Evolutionary conservation across 192 early-diverging fungal genomes (phyloP).

Genomic region (Piromyces sp.): DNA sequence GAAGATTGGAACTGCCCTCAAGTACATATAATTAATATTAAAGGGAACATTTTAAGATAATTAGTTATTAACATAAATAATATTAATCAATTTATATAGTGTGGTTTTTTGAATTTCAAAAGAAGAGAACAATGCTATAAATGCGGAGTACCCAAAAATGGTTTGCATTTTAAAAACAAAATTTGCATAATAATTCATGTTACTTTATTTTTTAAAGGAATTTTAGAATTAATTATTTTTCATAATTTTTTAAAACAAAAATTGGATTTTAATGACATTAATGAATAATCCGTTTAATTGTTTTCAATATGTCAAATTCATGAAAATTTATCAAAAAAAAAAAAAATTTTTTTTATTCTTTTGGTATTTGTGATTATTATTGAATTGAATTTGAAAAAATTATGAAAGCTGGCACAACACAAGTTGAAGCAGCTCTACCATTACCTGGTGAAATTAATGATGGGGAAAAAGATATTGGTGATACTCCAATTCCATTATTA

Average conservation of each 20-base stretch:
- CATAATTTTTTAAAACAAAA: too few relatives aligned
- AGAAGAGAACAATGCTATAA: not conserved
- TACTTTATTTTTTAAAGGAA: not conserved
- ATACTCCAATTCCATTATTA: constrained; percentile 27
- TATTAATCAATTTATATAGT: not conserved
- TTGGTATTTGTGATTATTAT: too few relatives aligned
- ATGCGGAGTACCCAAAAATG: not conserved
- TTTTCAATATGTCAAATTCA: too few relatives aligned
- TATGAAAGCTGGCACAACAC: not conserved
- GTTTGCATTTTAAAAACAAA: not conserved
- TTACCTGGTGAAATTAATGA: constrained; percentile 22
- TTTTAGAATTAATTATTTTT: not conserved
- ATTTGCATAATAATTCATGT: not conserved
- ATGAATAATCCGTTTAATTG: too few relatives aligned
- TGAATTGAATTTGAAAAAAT: too few relatives aligned
- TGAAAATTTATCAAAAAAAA: too few relatives aligned
- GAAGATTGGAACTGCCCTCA: not conserved
- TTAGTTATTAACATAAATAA: not conserved
- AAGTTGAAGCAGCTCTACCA: not conserved
- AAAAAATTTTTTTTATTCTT: too few relatives aligned
- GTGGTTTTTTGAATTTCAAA: not conserved
- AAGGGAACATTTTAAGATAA: not conserved
- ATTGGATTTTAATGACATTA: too few relatives aligned
- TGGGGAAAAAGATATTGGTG: constrained; percentile 33
- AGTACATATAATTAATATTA: not conserved